phyloP scores from a whole-genome alignment of 2,329 filamentous ascomycete species.

The Ciborinia camelliae region DNA sequence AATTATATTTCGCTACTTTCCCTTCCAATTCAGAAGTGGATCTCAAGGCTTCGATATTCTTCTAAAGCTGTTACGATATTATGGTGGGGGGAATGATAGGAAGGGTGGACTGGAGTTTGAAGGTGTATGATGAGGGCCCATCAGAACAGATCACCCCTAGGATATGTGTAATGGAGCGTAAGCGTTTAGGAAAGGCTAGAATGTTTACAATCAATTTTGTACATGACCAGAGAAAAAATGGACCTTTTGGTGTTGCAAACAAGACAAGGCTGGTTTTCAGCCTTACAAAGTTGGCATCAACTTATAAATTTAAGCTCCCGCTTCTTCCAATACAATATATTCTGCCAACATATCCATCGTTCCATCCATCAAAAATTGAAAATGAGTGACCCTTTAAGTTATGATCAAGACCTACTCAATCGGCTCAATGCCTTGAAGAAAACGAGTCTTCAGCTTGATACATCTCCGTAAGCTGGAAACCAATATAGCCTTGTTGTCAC shows the following conservation, averaged over 20 bases:
- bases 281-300: conserved; percentile 23
- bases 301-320: conserved; percentile 14
- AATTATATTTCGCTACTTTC: neutral
- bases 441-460: conserved; percentile 31
- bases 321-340: conserved; percentile 6
- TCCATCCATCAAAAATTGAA: conserved; percentile 2
- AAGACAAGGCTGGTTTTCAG: conserved; percentile 28
- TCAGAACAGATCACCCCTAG: neutral
- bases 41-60: neutral
- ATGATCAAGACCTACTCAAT: conserved; percentile 34
- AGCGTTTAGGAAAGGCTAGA: neutral
- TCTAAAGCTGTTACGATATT: neutral
- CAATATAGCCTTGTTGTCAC: conserved; percentile 18
- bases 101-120: neutral
- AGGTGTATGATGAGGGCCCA: neutral
- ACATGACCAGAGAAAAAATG: neutral
- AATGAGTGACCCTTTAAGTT: conserved; percentile 34
- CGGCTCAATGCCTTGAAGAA: conserved; percentile 37
- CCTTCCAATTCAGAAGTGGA: neutral
- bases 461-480: conserved; percentile 28
- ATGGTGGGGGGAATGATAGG: neutral
- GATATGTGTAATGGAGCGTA: neutral
- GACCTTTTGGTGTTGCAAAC: neutral
- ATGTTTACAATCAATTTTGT: neutral
- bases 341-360: conserved; percentile 7